Conservation (phyloP, 176 grass and related monocot species). For the Triticum timopheevii region DNA sequence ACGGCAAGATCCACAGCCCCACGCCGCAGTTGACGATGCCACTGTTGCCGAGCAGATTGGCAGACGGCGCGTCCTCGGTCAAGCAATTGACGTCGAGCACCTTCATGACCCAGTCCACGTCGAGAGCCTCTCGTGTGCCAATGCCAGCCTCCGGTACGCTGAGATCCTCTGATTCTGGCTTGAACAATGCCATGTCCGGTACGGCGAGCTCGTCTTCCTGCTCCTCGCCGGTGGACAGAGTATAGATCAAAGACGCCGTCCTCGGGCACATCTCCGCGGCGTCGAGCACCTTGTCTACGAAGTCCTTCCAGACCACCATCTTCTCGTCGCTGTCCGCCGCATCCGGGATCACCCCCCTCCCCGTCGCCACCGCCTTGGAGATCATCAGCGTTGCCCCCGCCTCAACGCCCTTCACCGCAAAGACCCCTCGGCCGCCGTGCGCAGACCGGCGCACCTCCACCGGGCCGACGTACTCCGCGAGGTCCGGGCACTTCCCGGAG, state of each 20-base stretch:
- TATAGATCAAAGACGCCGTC: constrained; percentile 51
- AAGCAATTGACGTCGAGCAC: constrained; percentile 87
- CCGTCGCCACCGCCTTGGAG: constrained; percentile 57
- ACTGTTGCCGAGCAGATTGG: constrained; percentile 49
- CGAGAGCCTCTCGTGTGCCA: constrained; percentile 19
- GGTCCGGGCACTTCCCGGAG: constrained; percentile 54
- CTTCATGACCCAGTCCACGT: constrained; percentile 66
- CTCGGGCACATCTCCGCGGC: constrained; percentile 58
- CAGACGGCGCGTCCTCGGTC: constrained; percentile 51
- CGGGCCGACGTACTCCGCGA: constrained; percentile 64
- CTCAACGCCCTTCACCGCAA: constrained; percentile 61
- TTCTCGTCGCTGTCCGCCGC: constrained; percentile 42
- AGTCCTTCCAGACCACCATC: constrained; percentile 95
- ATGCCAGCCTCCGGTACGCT: neutral
- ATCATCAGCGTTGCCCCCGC: constrained; percentile 57
- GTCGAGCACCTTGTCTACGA: constrained; percentile 73
- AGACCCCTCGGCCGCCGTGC: constrained; percentile 58
- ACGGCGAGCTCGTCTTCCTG: constrained; percentile 34
- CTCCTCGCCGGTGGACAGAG: constrained; percentile 61
- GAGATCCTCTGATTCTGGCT: constrained; percentile 14
- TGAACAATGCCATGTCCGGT: constrained; percentile 59
- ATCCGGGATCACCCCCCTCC: constrained; percentile 70
- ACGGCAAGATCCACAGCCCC: constrained; percentile 81
- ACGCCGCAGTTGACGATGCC: constrained; percentile 51
- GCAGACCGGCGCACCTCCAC: constrained; percentile 61